phyloP scores from a whole-genome alignment of 768 basidiomycete genomes.

The Brasilioporus rufonigricans region DNA sequence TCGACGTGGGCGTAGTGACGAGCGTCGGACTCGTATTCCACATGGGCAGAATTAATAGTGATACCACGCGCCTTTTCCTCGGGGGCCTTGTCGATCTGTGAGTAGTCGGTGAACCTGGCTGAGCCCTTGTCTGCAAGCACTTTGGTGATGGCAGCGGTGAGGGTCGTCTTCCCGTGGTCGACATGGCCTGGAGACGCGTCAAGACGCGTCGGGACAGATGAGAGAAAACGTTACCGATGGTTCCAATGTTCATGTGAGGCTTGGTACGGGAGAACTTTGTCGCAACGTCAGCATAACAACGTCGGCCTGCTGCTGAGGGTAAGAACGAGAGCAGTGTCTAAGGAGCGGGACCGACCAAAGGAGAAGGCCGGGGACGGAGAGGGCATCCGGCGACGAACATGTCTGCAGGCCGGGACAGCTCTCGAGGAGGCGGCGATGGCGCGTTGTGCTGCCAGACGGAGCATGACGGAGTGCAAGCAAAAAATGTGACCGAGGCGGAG shows the following conservation, averaged over 20 bases:
- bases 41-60: conserved; percentile 98
- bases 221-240: conserved; percentile 57
- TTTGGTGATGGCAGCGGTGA: conserved; percentile 95
- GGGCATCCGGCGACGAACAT: conserved; percentile 14
- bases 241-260: conserved; percentile 95
- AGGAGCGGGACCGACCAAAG: conserved; percentile 11
- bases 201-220: conserved; percentile 13
- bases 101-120: conserved; percentile 90
- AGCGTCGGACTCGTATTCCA: conserved; percentile 90
- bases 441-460: conserved; percentile 27
- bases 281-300: conserved; percentile 72
- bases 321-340: not conserved
- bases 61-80: conserved; percentile 99
- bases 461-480: conserved; percentile 18
- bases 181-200: conserved; percentile 64
- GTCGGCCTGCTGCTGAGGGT: conserved; percentile 19
- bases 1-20: conserved; percentile 98
- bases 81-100: conserved; percentile 97
- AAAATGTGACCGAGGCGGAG: conserved; percentile 32
- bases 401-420: not conserved
- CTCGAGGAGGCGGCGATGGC: not conserved
- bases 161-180: conserved; percentile 97
- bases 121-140: conserved; percentile 76
- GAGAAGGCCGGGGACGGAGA: not conserved
- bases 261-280: conserved; percentile 67